phyloP scores from a whole-genome alignment of 1,139 yeast species.

The Waltiozyma sp. region DNA sequence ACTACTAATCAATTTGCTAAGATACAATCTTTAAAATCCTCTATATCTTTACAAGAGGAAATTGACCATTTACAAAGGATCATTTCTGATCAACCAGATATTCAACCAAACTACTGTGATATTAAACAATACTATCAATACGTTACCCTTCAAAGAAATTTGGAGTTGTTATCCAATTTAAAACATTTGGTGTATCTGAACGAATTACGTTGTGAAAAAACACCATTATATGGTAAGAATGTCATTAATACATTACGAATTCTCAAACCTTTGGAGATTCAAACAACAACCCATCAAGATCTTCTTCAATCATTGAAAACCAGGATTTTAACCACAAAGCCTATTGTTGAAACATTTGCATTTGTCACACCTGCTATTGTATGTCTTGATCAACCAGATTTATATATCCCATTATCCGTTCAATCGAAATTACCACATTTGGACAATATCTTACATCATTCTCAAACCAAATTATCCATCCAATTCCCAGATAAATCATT shows the following conservation, averaged over 20 bases:
- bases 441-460: conserved; percentile 64
- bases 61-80: conserved; percentile 26
- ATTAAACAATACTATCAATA: conserved; percentile 52
- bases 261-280: conserved; percentile 9
- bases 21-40: conserved; percentile 20
- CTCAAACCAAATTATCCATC: conserved; percentile 80
- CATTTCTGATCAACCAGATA: conserved; percentile 7
- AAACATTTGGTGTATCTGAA: conserved; percentile 57
- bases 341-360: conserved; percentile 61
- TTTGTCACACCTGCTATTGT: conserved; percentile 86
- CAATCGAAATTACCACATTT: conserved; percentile 13
- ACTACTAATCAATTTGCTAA: conserved; percentile 41
- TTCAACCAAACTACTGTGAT: conserved; percentile 33
- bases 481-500: conserved; percentile 94
- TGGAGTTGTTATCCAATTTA: conserved; percentile 38
- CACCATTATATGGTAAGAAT: conserved; percentile 47
- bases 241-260: conserved; percentile 23
- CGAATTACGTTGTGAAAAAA: conserved; percentile 43
- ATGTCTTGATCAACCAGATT: conserved; percentile 52
- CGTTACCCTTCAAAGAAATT: conserved; percentile 39
- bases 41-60: conserved; percentile 31
- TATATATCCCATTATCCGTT: conserved; percentile 12
- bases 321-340: conserved; percentile 27
- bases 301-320: conserved; percentile 24
- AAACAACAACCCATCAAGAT: conserved; percentile 14